A percentile compares a stretch with the other conserved stretches of the same genome.
These are phyloP conservation scores for Tricharina praecox DNA, from an alignment of 495 filamentous ascomycete species.

Conservation along the genomic window DNA sequence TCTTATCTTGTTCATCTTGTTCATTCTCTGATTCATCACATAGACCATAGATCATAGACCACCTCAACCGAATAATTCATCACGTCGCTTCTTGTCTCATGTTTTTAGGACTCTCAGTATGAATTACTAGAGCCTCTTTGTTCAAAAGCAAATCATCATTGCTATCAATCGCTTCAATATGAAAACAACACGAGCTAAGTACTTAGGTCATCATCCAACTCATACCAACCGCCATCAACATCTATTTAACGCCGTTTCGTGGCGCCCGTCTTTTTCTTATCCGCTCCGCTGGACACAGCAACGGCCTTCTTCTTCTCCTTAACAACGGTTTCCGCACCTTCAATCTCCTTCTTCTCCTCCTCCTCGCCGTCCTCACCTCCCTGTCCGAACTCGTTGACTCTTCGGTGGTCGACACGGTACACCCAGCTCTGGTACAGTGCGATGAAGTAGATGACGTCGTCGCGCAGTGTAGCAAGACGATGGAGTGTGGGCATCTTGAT, in stretches of 20 bases:
- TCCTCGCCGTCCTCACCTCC: conserved; percentile 58
- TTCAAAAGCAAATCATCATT: too few species aligned
- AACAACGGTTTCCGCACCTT: conserved; percentile 24
- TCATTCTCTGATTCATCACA: too few species aligned
- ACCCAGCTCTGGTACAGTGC: conserved; percentile 91
- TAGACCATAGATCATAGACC: too few species aligned
- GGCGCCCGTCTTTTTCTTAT: conserved; percentile 9
- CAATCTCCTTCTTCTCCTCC: conserved; percentile 25
- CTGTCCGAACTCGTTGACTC: conserved; percentile 96
- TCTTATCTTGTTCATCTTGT: too few species aligned
- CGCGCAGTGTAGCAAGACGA: conserved; percentile 79
- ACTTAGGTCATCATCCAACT: too few species aligned
- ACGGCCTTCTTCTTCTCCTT: conserved; percentile 11
- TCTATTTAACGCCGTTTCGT: conserved; percentile 17
- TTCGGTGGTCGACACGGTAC: conserved; percentile 80
- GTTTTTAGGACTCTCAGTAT: too few species aligned
- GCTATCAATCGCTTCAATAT: too few species aligned
- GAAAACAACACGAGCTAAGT: too few species aligned
- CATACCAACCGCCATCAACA: too few species aligned
- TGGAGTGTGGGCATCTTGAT: conserved; percentile 98
- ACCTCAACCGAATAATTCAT: too few species aligned
- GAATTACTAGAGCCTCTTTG: too few species aligned
- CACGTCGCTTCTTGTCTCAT: too few species aligned
- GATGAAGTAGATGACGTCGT: conserved; percentile 96
- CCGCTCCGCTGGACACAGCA: conserved; percentile 12